phyloP scores from a whole-genome alignment of 257 asterid species.

The Asclepias syriaca region DNA sequence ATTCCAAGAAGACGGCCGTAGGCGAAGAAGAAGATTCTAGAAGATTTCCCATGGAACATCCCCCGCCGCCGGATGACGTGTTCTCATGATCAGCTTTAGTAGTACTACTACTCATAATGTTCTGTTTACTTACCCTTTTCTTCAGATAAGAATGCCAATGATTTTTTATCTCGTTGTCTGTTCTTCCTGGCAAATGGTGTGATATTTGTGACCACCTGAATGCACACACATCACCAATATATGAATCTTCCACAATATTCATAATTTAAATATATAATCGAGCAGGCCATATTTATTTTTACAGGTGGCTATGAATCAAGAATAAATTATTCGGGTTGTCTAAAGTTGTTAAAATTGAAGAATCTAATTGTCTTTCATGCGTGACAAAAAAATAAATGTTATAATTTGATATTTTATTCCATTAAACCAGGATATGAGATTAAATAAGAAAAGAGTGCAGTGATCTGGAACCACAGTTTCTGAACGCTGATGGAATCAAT shows the following conservation, averaged over 20 bases:
- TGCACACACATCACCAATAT: too few relatives aligned
- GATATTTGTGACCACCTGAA: slow-evolving; percentile 78
- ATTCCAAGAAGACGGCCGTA: slow-evolving; percentile 20
- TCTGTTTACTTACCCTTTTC: slow-evolving; percentile 35
- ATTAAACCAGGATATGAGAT: neutral
- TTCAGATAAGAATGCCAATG: slow-evolving; percentile 75
- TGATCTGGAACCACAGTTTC: slow-evolving; percentile 5
- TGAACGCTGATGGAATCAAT: neutral
- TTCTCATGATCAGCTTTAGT: slow-evolving; percentile 3
- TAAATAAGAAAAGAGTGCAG: neutral
- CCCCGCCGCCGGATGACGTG: slow-evolving; percentile 1
- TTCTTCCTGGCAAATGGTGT: slow-evolving; percentile 65
- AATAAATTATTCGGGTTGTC: neutral
- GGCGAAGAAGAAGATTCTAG: slow-evolving; percentile 10
- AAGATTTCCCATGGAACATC: neutral
- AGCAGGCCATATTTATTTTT: neutral
- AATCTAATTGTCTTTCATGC: neutral
- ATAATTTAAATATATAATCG: neutral
- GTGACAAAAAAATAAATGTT: neutral
- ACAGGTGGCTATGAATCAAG: neutral
- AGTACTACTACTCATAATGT: too few relatives aligned
- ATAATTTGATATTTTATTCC: neutral
- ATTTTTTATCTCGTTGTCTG: slow-evolving; percentile 73
- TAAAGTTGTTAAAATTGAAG: neutral
- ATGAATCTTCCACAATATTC: neutral